Evolutionary conservation across 164 flowering plant genomes (phyloP), one percentile per base, ranked within the genome.

Genomic region (Warburgia ugandensis): DNA sequence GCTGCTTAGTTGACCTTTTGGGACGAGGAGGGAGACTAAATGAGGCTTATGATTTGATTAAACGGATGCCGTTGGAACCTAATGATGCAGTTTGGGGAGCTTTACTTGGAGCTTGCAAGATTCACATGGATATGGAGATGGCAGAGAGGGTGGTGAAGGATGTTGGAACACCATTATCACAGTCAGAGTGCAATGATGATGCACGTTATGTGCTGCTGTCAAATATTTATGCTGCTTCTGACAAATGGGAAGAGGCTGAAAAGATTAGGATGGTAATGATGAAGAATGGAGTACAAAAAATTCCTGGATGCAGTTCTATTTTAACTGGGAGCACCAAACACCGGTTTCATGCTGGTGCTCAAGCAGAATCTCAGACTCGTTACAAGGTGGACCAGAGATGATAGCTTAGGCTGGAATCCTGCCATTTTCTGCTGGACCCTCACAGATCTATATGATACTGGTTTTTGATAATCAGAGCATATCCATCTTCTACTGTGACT

Each of bases 151-250:
- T 81, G 48, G 32, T 69, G 46, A 51, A 69, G 44, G 77, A 74
- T 32, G 30, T 74, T 33, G 56, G 56, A 3, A 33, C 30, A 10
- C 16, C 26, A 28, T 45, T 55, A 44, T 27, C 42, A 16, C 8
- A 38, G 14, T 6, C 19, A 40, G 54, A 48, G 13, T 55, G 65
- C 5, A 45, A 46, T 20, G 63, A 75, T 59, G 73, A 69, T 53
- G 60, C 72, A 23, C 73, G 53, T 46, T 73, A 65, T 64, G 72
- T 77, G 50, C 64, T 76, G 35, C 38, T 83, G 41, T 75, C 87
- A n/a, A 80, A 78, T 62, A 71, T 84, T 8, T 81, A 73, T 75
- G 89, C 85, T 32, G 74, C 76, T 59, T 76, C 86, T 28, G 75
- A 77, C 35, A 51, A 60, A 56, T 86, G 92, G 87, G 81, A 83